A percentile compares a stretch with the other conserved stretches of the same genome.
Evolutionary conservation across 1,284 basidiomycete species (phyloP).

Genomic region (Cryptococcus wingfieldii): DNA sequence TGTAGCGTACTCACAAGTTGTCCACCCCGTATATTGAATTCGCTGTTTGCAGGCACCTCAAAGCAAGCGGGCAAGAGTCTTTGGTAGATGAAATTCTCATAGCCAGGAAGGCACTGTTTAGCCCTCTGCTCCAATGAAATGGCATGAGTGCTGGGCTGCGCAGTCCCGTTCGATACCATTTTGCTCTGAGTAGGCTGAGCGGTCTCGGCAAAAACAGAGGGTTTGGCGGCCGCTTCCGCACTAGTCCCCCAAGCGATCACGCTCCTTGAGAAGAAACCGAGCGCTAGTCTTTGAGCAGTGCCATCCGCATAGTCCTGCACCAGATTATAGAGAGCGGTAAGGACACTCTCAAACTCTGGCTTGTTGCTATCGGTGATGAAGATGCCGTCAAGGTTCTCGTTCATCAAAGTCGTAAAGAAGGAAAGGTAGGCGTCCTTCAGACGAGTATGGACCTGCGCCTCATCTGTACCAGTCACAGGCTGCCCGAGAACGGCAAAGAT

Average conservation of each 20-base stretch:
- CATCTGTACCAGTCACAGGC: constrained; percentile 86
- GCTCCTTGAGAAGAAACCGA: constrained; percentile 67
- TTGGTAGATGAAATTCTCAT: constrained; percentile 90
- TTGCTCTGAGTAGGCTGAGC: constrained; percentile 39
- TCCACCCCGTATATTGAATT: constrained; percentile 84
- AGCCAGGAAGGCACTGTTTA: constrained; percentile 70
- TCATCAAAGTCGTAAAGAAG: constrained; percentile 77
- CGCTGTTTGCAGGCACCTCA: constrained; percentile 68
- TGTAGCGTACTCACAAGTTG: constrained; percentile 60
- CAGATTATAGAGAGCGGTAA: constrained; percentile 58
- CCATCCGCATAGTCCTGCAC: constrained; percentile 71
- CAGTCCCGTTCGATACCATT: constrained; percentile 48
- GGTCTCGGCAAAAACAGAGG: constrained; percentile 39
- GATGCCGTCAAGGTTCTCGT: constrained; percentile 72
- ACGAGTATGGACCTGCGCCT: constrained; percentile 73
- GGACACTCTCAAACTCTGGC: constrained; percentile 70
- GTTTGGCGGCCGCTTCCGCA: constrained; percentile 46
- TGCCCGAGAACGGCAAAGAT: constrained; percentile 77
- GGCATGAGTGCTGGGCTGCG: constrained; percentile 34
- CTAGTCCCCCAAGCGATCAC: constrained; percentile 73
- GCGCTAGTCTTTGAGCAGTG: constrained; percentile 70
- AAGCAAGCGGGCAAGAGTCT: constrained; percentile 79
- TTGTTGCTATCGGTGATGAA: constrained; percentile 80
- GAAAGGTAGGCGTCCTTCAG: constrained; percentile 86
- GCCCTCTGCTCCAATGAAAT: constrained; percentile 38